A percentile compares a stretch with the other conserved stretches of the same genome.
Evolutionary conservation across 306 rosid genomes (phyloP).

Genomic region (Spatholobus suberectus): DNA sequence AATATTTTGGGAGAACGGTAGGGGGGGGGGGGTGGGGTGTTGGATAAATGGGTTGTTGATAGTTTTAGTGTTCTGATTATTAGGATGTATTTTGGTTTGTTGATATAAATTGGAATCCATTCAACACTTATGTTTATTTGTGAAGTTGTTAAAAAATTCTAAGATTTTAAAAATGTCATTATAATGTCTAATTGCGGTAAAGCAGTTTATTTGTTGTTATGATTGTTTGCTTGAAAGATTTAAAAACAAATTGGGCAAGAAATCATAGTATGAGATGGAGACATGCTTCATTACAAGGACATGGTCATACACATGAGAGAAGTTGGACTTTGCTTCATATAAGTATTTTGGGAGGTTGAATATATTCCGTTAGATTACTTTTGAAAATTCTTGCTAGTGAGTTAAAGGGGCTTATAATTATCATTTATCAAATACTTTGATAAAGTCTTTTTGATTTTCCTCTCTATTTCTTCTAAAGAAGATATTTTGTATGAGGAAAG

Average conservation of each 20-base stretch:
- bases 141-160: background rate
- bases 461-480: background rate
- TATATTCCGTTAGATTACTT: background rate
- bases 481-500: background rate
- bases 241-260: background rate
- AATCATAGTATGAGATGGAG: conserved; percentile 12
- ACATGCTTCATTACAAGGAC: background rate
- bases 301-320: background rate
- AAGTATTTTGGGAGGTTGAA: background rate
- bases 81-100: background rate
- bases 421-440: background rate
- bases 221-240: conserved; percentile 12
- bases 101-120: background rate
- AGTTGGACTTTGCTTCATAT: background rate
- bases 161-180: background rate
- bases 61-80: background rate
- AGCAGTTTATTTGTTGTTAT: background rate
- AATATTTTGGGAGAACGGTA: background rate
- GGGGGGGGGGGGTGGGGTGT: too few relatives aligned
- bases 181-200: background rate
- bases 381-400: background rate
- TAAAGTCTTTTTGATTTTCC: background rate
- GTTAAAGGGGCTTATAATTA: background rate
- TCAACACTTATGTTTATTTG: background rate
- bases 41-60: background rate